Percentiles rank a stretch among this genome's conserved stretches.
Evolutionary conservation across 441 rosid genomes (phyloP).

Genomic region (Syzygium syzygioides): DNA sequence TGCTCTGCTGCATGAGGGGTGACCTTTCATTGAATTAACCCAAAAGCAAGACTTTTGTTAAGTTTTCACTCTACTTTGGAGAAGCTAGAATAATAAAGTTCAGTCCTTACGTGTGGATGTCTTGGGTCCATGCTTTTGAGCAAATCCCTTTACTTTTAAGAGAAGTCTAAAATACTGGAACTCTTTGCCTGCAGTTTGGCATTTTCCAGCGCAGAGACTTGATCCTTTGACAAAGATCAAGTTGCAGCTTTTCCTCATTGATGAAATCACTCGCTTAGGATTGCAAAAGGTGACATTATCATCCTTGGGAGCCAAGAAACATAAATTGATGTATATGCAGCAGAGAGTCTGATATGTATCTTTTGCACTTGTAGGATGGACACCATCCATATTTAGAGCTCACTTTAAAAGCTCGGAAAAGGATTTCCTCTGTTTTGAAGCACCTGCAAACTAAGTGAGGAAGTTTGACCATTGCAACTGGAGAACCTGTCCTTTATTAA

Average conservation of each 20-base stretch:
- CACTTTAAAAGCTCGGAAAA: constrained; percentile 65
- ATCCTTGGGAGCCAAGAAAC: not conserved
- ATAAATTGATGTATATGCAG: not conserved
- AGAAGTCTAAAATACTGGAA: constrained; percentile 1
- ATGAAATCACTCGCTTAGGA: constrained; percentile 50
- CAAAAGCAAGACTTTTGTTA: not conserved
- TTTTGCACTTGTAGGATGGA: constrained; percentile 45
- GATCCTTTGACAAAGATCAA: constrained; percentile 44
- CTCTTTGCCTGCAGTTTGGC: constrained; percentile 7
- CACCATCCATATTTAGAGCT: constrained; percentile 90
- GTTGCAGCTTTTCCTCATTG: constrained; percentile 80
- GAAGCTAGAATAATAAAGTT: not conserved
- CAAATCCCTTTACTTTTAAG: too few relatives aligned
- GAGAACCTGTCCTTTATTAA: constrained; percentile 55
- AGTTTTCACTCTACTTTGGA: not conserved
- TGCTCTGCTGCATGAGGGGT: not conserved
- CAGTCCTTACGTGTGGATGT: not conserved
- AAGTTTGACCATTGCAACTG: constrained; percentile 50
- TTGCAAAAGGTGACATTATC: constrained; percentile 53
- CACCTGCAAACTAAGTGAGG: constrained; percentile 80
- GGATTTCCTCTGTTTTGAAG: constrained; percentile 72
- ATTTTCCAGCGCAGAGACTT: constrained; percentile 20
- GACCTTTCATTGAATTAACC: not conserved
- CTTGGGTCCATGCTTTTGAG: too few relatives aligned
- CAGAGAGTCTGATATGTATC: not conserved